phyloP scores from a whole-genome alignment of 2,329 filamentous ascomycete genomes.

The Colletotrichum cordylinicola region DNA sequence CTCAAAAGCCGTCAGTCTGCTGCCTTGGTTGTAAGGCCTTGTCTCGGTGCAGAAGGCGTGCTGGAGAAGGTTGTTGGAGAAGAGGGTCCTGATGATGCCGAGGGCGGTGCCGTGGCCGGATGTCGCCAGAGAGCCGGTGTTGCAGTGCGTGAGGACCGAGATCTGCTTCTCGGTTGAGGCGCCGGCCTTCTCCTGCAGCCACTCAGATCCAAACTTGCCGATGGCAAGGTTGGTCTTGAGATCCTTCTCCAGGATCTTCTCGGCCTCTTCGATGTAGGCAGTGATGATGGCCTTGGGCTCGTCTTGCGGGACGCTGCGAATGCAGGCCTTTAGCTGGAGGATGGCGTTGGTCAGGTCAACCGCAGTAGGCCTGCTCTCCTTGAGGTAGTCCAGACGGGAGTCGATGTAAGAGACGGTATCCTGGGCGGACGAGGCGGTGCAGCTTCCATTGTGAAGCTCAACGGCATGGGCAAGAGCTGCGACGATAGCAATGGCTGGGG shows the following conservation, averaged over 20 bases:
- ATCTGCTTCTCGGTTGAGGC: constrained; percentile 58
- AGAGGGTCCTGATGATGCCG: constrained; percentile 88
- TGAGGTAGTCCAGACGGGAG: constrained; percentile 82
- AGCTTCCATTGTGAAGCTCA: constrained; percentile 69
- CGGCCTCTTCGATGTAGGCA: constrained; percentile 80
- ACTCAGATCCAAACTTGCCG: constrained; percentile 81
- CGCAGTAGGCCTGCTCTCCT: constrained; percentile 89
- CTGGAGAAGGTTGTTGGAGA: constrained; percentile 67
- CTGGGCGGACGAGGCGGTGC: constrained; percentile 48
- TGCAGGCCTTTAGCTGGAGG: constrained; percentile 72
- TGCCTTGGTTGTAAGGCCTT: constrained; percentile 96
- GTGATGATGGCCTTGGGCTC: constrained; percentile 60
- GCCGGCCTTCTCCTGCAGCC: constrained; percentile 71
- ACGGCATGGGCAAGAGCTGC: constrained; percentile 88
- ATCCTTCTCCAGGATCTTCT: constrained; percentile 87
- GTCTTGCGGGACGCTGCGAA: constrained; percentile 51
- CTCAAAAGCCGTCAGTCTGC: constrained; percentile 92
- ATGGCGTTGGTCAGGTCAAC: constrained; percentile 95
- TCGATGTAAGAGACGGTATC: constrained; percentile 76
- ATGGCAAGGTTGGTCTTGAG: constrained; percentile 87
- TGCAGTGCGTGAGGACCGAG: constrained; percentile 96
- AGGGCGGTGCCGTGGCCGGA: constrained; percentile 97
- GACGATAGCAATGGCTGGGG: constrained; percentile 98
- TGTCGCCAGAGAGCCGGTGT: constrained; percentile 95
- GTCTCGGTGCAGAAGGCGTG: constrained; percentile 98